These are phyloP conservation scores for Penicillium hesseltinei DNA, from an alignment of 2,329 filamentous ascomycete species.

Conservation along the genomic window DNA sequence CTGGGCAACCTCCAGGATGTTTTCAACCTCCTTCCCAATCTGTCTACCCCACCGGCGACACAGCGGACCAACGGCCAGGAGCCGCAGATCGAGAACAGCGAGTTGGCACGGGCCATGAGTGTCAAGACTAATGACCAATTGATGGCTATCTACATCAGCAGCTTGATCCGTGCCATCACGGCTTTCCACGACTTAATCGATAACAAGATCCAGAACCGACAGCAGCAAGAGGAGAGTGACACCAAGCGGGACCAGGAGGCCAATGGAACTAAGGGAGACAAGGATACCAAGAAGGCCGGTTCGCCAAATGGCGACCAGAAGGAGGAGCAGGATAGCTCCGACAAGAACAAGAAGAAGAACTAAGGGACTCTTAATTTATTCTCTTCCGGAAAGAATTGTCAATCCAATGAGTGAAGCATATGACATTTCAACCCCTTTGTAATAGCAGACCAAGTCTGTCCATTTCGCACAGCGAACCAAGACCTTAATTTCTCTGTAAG, in stretches of 20 bases:
- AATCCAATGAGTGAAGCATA: conserved; percentile 27
- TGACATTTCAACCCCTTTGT: conserved; percentile 15
- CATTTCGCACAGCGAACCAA: not conserved
- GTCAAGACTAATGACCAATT: conserved; percentile 99
- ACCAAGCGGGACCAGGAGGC: conserved; percentile 67
- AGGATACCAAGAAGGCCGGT: conserved; percentile 52
- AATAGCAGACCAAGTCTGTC: not conserved
- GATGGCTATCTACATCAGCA: conserved; percentile 97
- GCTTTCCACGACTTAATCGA: conserved; percentile 99
- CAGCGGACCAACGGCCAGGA: conserved; percentile 59
- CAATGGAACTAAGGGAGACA: conserved; percentile 65
- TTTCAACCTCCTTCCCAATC: conserved; percentile 96
- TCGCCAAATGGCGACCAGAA: conserved; percentile 54
- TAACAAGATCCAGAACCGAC: conserved; percentile 99
- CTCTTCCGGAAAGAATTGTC: conserved; percentile 2
- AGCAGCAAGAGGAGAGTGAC: conserved; percentile 95
- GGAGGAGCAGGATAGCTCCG: conserved; percentile 55
- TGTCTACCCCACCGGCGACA: conserved; percentile 73
- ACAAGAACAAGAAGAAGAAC: conserved; percentile 58
- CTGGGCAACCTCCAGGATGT: conserved; percentile 98
- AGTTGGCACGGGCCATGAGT: conserved; percentile 94
- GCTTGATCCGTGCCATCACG: conserved; percentile 93
- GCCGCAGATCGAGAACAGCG: conserved; percentile 65
- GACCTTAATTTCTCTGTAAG: not conserved
- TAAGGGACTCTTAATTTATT: conserved; percentile 14